Percentiles rank a stretch among this genome's conserved stretches.
These are phyloP conservation scores for Solanum sejunctum DNA, from an alignment of 257 asterid species.

Conservation along the genomic window DNA sequence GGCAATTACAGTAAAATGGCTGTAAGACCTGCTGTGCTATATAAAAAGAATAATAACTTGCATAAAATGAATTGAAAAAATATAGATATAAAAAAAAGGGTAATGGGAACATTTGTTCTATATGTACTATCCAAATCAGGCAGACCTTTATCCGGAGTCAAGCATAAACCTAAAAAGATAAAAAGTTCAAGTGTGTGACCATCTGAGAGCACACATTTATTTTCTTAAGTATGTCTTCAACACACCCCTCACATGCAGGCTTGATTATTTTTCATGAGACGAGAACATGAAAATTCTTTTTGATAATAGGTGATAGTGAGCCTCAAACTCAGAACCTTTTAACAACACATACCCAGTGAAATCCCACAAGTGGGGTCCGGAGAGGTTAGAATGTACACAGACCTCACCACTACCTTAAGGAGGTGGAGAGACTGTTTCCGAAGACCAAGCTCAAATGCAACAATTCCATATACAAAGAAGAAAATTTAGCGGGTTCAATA, in stretches of 20 bases:
- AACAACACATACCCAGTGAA: no score
- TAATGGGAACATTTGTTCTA: neutral
- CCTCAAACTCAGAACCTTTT: neutral
- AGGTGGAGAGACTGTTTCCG: no score
- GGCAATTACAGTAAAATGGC: neutral
- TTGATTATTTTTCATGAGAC: neutral
- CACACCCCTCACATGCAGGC: neutral
- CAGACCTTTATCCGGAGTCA: neutral
- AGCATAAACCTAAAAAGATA: neutral
- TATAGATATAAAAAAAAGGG: neutral
- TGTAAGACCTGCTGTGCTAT: neutral
- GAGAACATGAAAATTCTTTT: neutral
- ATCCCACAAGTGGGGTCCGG: no score
- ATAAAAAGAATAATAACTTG: neutral
- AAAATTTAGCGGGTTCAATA: neutral
- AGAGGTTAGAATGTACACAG: no score
- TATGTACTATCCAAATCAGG: neutral
- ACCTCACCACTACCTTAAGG: no score
- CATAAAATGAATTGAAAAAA: neutral
- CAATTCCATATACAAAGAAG: no score
- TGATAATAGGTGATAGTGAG: neutral
- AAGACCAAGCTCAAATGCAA: no score
- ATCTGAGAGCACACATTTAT: neutral
- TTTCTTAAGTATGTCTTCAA: neutral
- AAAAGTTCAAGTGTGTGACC: neutral